Evolutionary conservation across 768 basidiomycete species (phyloP).

Genomic region (Russula sp.): DNA sequence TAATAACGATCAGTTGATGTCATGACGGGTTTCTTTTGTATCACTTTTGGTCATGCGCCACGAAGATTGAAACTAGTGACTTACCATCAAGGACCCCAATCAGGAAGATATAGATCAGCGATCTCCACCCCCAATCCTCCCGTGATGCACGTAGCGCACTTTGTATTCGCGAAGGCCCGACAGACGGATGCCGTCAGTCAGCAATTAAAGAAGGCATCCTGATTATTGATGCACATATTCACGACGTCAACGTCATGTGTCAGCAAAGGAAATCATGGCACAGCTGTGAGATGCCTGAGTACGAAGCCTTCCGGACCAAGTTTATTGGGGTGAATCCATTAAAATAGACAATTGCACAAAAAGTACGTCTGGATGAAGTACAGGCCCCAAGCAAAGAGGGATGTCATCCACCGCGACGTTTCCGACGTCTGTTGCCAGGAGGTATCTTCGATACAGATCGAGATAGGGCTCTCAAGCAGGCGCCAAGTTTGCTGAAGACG

Average conservation of each 20-base stretch:
- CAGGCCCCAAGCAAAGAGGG: neutral
- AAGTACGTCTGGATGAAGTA: neutral
- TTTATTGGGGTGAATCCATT: neutral
- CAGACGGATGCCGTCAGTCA: neutral
- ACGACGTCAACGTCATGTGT: too few species aligned
- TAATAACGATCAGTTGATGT: neutral
- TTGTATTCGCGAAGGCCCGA: neutral
- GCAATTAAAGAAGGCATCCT: neutral
- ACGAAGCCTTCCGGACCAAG: neutral
- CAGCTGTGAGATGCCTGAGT: neutral
- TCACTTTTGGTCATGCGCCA: too few species aligned
- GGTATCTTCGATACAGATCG: neutral
- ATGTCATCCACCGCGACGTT: neutral
- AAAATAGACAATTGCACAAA: neutral
- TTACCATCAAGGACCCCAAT: too few species aligned
- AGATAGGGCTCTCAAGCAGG: neutral
- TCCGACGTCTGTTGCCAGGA: neutral
- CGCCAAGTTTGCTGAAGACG: constrained; percentile 2
- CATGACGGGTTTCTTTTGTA: neutral
- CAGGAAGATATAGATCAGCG: neutral
- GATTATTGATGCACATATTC: neutral
- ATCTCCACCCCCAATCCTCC: neutral
- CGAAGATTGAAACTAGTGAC: too few species aligned
- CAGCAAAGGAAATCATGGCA: too few species aligned
- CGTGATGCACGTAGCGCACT: neutral